These are phyloP conservation scores for Jamesozyma rosinii DNA, from an alignment of 805 yeast genomes.

Conservation along the genomic window DNA sequence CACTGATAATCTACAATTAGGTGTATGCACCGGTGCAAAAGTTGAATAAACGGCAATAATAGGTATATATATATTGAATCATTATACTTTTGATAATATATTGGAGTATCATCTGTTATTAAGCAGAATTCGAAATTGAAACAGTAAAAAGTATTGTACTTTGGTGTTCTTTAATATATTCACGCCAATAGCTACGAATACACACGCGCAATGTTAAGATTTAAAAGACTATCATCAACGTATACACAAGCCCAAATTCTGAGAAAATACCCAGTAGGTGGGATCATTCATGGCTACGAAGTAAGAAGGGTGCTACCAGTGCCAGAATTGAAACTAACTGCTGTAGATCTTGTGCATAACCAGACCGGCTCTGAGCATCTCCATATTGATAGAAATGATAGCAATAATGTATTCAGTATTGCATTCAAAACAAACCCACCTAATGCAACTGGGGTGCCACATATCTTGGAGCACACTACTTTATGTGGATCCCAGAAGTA, in stretches of 20 bases:
- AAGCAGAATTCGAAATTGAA: too few species aligned
- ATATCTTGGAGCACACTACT: constrained; percentile 91
- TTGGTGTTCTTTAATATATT: neutral
- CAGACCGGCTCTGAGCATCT: constrained; percentile 71
- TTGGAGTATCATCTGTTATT: too few species aligned
- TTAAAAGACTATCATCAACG: constrained; percentile 20
- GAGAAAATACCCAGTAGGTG: constrained; percentile 56
- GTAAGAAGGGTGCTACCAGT: constrained; percentile 56
- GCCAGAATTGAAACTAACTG: constrained; percentile 75
- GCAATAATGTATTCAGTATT: constrained; percentile 81
- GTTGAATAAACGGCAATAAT: too few species aligned
- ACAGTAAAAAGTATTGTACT: neutral
- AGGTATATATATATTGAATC: too few species aligned
- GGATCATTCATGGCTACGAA: constrained; percentile 54
- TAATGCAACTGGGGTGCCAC: constrained; percentile 90
- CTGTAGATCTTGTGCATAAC: constrained; percentile 60
- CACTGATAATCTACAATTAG: too few species aligned
- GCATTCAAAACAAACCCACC: constrained; percentile 94
- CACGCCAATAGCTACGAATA: neutral
- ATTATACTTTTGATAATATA: too few species aligned
- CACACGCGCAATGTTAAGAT: constrained; percentile 16
- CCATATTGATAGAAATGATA: constrained; percentile 73
- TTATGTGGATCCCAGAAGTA: constrained; percentile 85
- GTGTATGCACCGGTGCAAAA: too few species aligned
- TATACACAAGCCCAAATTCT: constrained; percentile 29